phyloP scores from a whole-genome alignment of 352 stramenopile genomes.

The Blastocystis sp. region DNA sequence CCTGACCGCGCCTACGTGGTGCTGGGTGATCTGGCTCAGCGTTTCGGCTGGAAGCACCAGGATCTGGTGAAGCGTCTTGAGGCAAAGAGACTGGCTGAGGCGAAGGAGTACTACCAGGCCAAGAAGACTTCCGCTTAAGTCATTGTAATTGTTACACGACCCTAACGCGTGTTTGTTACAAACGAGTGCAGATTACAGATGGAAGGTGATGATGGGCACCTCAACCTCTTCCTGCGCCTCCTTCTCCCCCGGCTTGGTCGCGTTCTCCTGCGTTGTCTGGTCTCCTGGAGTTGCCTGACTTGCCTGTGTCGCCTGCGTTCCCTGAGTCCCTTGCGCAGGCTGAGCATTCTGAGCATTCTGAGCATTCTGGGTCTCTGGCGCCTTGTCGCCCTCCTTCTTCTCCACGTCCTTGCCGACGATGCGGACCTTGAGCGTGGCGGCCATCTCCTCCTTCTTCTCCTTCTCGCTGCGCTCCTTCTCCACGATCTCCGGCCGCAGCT shows the following conservation, averaged over 20 bases:
- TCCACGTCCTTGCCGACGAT: background rate
- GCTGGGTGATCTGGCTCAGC: background rate
- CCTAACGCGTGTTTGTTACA: background rate
- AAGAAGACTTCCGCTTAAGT: conserved; percentile 68
- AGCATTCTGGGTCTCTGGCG: too few relatives aligned
- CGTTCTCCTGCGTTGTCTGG: background rate
- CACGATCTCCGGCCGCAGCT: conserved; percentile 25
- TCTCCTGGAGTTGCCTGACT: too few relatives aligned
- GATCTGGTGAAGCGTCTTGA: background rate
- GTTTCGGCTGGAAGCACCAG: conserved; percentile 23
- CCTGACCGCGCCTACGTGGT: too few relatives aligned
- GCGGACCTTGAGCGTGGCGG: background rate
- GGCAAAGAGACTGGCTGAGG: conserved; percentile 53
- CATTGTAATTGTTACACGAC: background rate
- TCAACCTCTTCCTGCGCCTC: background rate
- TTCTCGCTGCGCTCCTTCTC: conserved; percentile 51
- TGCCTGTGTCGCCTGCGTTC: too few relatives aligned
- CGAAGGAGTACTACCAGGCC: conserved; percentile 64
- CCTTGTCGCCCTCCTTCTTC: background rate
- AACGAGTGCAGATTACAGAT: background rate
- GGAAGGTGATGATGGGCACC: background rate
- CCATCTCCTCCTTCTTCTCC: conserved; percentile 30
- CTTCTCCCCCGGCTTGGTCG: background rate
- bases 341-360: too few relatives aligned
- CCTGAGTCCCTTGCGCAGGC: too few relatives aligned